phyloP scores from a whole-genome alignment of 768 basidiomycete genomes.

The Podaxis sp. region DNA sequence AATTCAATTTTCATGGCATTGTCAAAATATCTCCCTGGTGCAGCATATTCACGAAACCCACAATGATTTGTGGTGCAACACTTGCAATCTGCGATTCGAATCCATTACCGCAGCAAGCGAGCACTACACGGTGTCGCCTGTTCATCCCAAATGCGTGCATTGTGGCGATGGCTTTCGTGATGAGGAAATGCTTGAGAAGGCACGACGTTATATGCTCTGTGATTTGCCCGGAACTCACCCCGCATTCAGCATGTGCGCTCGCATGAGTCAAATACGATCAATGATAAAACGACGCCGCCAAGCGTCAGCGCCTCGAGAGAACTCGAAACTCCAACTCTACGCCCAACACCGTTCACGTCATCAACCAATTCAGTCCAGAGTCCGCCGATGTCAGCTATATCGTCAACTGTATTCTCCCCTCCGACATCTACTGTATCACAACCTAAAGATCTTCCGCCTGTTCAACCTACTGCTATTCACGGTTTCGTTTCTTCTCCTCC shows the following conservation, averaged over 20 bases:
- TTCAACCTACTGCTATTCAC: background rate
- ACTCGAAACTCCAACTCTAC: constrained; percentile 8
- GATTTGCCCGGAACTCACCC: background rate
- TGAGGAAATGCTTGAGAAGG: constrained; percentile 34
- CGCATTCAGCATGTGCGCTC: constrained; percentile 19
- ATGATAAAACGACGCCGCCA: background rate
- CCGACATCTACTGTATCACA: constrained; percentile 9
- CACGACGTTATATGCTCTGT: constrained; percentile 20
- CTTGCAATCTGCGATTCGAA: constrained; percentile 42
- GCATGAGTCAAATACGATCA: background rate
- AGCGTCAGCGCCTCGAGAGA: background rate
- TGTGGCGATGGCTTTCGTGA: constrained; percentile 45
- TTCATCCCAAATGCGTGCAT: constrained; percentile 44
- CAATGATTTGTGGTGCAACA: constrained; percentile 33
- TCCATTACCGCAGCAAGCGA: constrained; percentile 32
- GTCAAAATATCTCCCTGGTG: background rate
- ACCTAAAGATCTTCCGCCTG: background rate
- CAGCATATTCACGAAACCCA: constrained; percentile 42
- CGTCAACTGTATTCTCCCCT: constrained; percentile 11
- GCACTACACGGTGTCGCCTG: constrained; percentile 41
- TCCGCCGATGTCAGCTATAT: background rate
- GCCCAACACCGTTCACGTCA: background rate
- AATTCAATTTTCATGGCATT: background rate
- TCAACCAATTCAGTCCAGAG: background rate
- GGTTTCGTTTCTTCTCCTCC: constrained; percentile 4